Percentiles rank a stretch among this genome's conserved stretches.
phyloP scores from a whole-genome alignment of 2,329 filamentous ascomycete species.

The Cercospora sojina region DNA sequence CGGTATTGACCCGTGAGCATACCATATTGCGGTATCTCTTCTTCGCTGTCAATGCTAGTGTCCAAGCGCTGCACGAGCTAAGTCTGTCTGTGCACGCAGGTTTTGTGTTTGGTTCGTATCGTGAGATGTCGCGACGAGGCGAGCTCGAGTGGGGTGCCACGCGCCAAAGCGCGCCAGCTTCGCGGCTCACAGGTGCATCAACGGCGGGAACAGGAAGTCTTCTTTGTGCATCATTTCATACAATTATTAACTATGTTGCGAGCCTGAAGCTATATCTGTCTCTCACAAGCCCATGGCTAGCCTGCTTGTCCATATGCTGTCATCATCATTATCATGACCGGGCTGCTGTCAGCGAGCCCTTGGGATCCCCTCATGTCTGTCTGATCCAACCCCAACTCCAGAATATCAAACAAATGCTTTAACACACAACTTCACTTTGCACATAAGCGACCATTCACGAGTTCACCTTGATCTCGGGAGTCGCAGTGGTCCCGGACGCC shows the following conservation, averaged over 20 bases:
- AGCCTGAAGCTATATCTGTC: background rate
- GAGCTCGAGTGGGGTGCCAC: background rate
- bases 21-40: conserved; percentile 12
- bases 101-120: background rate
- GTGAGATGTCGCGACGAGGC: conserved; percentile 5
- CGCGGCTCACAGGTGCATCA: background rate
- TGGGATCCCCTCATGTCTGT: background rate
- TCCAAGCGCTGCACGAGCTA: background rate
- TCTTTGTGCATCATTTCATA: background rate
- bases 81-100: conserved; percentile 1
- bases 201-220: background rate
- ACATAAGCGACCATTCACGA: conserved; percentile 22
- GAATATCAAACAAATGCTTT: background rate
- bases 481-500: conserved; percentile 26
- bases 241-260: background rate
- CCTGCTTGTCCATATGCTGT: background rate
- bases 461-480: conserved; percentile 28
- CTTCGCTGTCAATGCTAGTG: background rate
- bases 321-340: conserved; percentile 1
- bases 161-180: background rate
- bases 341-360: background rate
- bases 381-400: conserved; percentile 2
- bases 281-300: background rate
- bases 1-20: background rate
- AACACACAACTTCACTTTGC: background rate